Evolutionary conservation across 83 land plant genomes (phyloP).

Genomic region (Larix sibirica): DNA sequence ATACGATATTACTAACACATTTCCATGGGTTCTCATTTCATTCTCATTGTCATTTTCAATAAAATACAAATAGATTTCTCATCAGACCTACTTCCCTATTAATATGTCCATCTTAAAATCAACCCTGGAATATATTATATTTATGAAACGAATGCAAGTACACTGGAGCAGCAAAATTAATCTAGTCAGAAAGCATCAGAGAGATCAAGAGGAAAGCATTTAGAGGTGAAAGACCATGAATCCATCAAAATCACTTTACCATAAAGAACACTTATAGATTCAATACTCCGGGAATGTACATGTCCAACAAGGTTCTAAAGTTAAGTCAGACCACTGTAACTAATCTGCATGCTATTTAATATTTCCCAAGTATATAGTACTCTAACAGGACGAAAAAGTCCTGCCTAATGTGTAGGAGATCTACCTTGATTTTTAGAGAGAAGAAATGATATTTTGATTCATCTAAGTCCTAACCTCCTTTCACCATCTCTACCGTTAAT

Average conservation of each 20-base stretch:
- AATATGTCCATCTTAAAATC: background rate
- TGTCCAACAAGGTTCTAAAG: background rate
- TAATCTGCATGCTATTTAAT: background rate
- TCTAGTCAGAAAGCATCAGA: too few species aligned
- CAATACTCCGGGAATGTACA: background rate
- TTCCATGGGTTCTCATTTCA: background rate
- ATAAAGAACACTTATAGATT: background rate
- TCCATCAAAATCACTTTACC: background rate
- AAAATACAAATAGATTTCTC: background rate
- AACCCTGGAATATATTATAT: background rate
- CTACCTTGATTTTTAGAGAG: background rate
- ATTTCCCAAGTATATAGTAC: background rate
- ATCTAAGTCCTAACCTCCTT: background rate
- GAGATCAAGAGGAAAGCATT: background rate
- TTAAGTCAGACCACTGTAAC: background rate
- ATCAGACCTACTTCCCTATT: background rate
- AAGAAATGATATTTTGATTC: background rate
- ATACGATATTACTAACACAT: background rate
- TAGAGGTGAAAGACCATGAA: background rate
- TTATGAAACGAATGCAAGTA: background rate
- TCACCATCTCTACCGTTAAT: background rate
- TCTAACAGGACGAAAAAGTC: too few species aligned
- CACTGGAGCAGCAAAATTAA: too few species aligned
- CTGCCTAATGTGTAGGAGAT: background rate
- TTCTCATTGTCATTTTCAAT: background rate